A percentile compares a stretch with the other conserved stretches of the same genome.
These are phyloP conservation scores for Leccinum broughii DNA, from an alignment of 768 basidiomycete genomes.

Conservation along the genomic window DNA sequence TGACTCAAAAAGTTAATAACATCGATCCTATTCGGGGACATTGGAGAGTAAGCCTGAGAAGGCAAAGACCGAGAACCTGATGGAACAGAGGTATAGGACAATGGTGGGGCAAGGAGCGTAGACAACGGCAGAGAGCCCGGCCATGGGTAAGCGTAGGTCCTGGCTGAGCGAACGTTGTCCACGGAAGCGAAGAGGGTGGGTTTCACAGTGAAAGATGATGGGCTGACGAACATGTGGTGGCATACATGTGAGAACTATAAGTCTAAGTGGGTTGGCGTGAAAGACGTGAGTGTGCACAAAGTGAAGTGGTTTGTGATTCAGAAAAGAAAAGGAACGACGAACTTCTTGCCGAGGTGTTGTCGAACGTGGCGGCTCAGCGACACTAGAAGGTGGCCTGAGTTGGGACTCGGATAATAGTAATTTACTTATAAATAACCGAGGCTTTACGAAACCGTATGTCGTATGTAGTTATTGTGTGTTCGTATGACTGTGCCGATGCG, in stretches of 20 bases:
- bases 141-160: conserved; percentile 7
- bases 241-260: conserved; percentile 29
- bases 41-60: background rate
- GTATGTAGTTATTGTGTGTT: too few relatives aligned
- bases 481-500: too few relatives aligned
- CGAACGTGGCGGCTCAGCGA: conserved; percentile 2
- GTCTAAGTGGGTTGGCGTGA: conserved; percentile 19
- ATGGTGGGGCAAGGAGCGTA: conserved; percentile 11
- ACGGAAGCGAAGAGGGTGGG: conserved; percentile 11
- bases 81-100: background rate
- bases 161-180: conserved; percentile 10
- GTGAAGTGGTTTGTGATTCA: conserved; percentile 14
- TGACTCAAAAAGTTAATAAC: background rate
- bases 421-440: conserved; percentile 22
- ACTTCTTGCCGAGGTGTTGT: conserved; percentile 13
- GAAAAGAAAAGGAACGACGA: conserved; percentile 15
- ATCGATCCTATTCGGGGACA: background rate
- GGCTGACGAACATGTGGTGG: conserved; percentile 29
- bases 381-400: background rate
- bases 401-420: too few relatives aligned
- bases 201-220: conserved; percentile 23
- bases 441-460: conserved; percentile 17
- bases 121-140: conserved; percentile 22
- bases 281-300: conserved; percentile 22
- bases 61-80: conserved; percentile 2